phyloP scores from a whole-genome alignment of 2,329 filamentous ascomycete species.

The Alternaria triticina region DNA sequence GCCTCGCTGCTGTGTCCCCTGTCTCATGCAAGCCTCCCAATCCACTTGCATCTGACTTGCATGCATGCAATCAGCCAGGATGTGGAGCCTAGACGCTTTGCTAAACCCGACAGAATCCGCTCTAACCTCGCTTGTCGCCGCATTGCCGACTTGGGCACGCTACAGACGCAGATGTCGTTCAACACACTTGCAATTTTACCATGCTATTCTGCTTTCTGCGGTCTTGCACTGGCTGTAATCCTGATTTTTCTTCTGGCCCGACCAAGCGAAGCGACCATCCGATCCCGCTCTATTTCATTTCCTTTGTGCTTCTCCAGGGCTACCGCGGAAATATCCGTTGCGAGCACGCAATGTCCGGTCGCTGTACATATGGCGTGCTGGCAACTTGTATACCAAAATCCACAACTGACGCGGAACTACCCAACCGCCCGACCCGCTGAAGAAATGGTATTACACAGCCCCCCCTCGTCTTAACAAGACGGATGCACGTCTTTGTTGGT shows the following conservation, averaged over 20 bases:
- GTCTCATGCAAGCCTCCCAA: slow-evolving; percentile 27
- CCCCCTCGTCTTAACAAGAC: slow-evolving; percentile 2
- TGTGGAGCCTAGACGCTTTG: slow-evolving; percentile 30
- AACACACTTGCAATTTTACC: slow-evolving; percentile 14
- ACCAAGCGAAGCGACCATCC: background rate
- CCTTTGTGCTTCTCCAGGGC: slow-evolving; percentile 3
- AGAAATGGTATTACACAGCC: slow-evolving; percentile 9
- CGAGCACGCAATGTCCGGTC: slow-evolving; percentile 8
- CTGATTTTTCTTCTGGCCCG: background rate
- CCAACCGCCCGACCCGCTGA: slow-evolving; percentile 18
- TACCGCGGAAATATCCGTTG: slow-evolving; percentile 19
- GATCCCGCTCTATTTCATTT: slow-evolving; percentile 8
- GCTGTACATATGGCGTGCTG: background rate
- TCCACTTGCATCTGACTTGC: slow-evolving; percentile 37
- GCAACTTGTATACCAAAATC: slow-evolving; percentile 1
- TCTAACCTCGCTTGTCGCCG: slow-evolving; percentile 17
- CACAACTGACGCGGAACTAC: slow-evolving; percentile 10
- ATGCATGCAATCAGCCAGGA: slow-evolving; percentile 22
- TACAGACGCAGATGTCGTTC: slow-evolving; percentile 18
- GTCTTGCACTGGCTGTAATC: background rate
- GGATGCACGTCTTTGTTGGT: slow-evolving; percentile 7
- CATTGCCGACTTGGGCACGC: slow-evolving; percentile 17
- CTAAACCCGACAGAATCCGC: slow-evolving; percentile 21
- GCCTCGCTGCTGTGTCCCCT: slow-evolving; percentile 18
- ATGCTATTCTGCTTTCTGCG: slow-evolving; percentile 12